Conservation (phyloP, 73 alveolate genomes). For the Paramecium pentaurelia region DNA sequence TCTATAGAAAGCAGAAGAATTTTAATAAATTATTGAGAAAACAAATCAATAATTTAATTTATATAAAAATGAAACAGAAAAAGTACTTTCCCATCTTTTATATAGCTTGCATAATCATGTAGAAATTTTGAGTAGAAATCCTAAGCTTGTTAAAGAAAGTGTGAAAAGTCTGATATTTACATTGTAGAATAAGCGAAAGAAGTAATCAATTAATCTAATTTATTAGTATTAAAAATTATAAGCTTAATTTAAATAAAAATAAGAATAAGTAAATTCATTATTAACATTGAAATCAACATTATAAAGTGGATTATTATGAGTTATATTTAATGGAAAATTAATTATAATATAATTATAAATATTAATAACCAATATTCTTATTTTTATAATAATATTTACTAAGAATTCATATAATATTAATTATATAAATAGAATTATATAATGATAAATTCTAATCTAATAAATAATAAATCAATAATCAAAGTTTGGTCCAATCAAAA, state of each 20-base stretch:
- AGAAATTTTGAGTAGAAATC: not conserved
- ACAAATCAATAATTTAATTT: not conserved
- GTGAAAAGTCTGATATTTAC: constrained; percentile 10
- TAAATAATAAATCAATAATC: not conserved
- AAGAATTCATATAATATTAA: not conserved
- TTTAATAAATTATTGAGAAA: not conserved
- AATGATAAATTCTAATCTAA: not conserved
- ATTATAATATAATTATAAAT: not conserved
- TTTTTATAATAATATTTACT: not conserved
- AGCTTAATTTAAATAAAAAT: not conserved
- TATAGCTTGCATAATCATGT: not conserved
- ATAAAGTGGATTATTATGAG: not conserved
- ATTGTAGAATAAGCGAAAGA: constrained; percentile 29
- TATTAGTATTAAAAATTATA: not conserved
- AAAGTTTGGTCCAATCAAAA: constrained; percentile 67
- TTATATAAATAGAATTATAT: not conserved
- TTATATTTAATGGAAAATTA: not conserved
- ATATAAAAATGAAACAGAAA: constrained; percentile 22
- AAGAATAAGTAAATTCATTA: not conserved
- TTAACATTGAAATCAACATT: not conserved
- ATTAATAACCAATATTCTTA: not conserved
- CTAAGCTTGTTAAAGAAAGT: not conserved
- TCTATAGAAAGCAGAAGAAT: not conserved
- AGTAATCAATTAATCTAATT: not conserved
- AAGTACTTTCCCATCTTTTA: not conserved